phyloP scores from a whole-genome alignment of 2,329 filamentous ascomycete species.

The Sphaerulina musiva region DNA sequence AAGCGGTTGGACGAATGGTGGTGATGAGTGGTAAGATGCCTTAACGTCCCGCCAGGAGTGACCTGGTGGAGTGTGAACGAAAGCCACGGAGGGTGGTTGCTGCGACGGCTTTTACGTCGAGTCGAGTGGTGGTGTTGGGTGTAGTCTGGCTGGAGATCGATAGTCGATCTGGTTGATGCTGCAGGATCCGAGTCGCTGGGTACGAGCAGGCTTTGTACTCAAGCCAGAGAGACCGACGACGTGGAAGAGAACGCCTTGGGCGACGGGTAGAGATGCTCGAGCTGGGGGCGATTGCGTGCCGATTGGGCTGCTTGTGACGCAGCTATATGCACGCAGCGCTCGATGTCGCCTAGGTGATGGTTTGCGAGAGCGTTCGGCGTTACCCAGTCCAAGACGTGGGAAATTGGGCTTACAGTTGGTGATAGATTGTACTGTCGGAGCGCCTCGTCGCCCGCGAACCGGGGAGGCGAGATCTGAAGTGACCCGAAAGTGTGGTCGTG shows the following conservation, averaged over 20 bases:
- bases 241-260: slow-evolving; percentile 24
- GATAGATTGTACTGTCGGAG: slow-evolving; percentile 26
- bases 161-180: slow-evolving; percentile 24
- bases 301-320: slow-evolving; percentile 35
- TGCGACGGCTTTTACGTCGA: slow-evolving; percentile 16
- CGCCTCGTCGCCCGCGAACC: slow-evolving; percentile 34
- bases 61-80: slow-evolving; percentile 27
- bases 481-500: slow-evolving; percentile 43
- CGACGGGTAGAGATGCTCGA: slow-evolving; percentile 22
- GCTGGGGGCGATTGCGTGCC: slow-evolving; percentile 18
- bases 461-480: slow-evolving; percentile 34
- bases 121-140: background rate
- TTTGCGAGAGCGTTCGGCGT: slow-evolving; percentile 37
- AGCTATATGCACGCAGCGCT: slow-evolving; percentile 40
- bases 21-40: slow-evolving; percentile 18
- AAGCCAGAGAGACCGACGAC: slow-evolving; percentile 29
- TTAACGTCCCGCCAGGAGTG: slow-evolving; percentile 27
- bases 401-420: slow-evolving; percentile 35
- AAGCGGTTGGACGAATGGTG: slow-evolving; percentile 25
- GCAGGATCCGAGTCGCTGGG: slow-evolving; percentile 29
- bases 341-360: slow-evolving; percentile 38
- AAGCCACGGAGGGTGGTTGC: slow-evolving; percentile 32
- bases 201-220: slow-evolving; percentile 34
- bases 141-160: slow-evolving; percentile 14
- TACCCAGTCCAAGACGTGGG: slow-evolving; percentile 32